Percentiles rank a stretch among this genome's conserved stretches.
phyloP scores from a whole-genome alignment of 148 eudicot genomes.

The Fallopia convolvulus region DNA sequence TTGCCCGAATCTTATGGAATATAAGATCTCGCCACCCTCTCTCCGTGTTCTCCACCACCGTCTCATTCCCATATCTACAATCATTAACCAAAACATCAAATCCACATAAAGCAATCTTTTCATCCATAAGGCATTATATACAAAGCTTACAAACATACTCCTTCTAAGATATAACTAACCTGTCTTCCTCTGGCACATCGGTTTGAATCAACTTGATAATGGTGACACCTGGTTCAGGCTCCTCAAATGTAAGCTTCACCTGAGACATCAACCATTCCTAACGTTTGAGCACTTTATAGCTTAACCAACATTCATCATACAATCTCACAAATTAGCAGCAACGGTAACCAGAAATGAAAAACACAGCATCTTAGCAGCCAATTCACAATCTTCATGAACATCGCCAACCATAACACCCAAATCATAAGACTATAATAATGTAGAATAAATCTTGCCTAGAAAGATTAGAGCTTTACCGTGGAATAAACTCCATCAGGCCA shows the following conservation, averaged over 20 bases:
- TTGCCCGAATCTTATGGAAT: constrained; percentile 81
- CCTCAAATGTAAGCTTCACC: constrained; percentile 83
- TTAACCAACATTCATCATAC: background rate
- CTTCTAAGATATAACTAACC: constrained; percentile 31
- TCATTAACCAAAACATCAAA: background rate
- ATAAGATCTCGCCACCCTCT: constrained; percentile 98
- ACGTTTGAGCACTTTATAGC: background rate
- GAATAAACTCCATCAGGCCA: constrained; percentile 90
- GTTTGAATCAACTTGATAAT: constrained; percentile 67
- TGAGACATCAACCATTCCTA: constrained; percentile 13
- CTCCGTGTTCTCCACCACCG: constrained; percentile 96
- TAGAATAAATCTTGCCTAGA: background rate
- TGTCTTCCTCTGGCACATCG: constrained; percentile 95
- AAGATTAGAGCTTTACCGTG: constrained; percentile 32
- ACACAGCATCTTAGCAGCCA: background rate
- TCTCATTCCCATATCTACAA: constrained; percentile 87
- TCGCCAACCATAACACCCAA: background rate
- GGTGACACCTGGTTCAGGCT: constrained; percentile 84
- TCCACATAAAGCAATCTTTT: background rate
- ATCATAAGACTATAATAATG: background rate
- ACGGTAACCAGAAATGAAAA: background rate
- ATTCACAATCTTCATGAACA: background rate
- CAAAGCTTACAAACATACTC: background rate
- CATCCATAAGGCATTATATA: background rate
- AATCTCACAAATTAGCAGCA: background rate